Evolutionary conservation across 768 basidiomycete genomes (phyloP), one percentile per base, ranked within the genome.

Genomic region (Russula olivacea): DNA sequence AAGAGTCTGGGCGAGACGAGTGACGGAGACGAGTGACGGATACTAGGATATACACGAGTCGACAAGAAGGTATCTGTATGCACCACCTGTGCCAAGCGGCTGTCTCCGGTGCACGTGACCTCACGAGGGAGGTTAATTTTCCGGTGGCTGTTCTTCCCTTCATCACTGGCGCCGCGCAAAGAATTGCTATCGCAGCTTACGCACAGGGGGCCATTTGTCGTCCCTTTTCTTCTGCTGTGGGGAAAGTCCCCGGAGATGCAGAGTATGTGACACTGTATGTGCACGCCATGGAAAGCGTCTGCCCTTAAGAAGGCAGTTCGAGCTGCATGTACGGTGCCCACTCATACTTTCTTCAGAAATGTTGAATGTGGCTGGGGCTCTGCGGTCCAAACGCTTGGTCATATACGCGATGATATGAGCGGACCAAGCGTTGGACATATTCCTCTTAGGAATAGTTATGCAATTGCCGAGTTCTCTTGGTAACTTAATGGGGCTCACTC

Each of bases 401-500:
- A 70, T 73, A 73, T 45, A 74, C 76, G 86, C 87, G 77, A 89
- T 89, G 89, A 91, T 84, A 89, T 71, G 89, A 91, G 89, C 83
- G 72, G 73, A 71, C 73, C 70, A 76, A 73, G 71, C 72, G 23
- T 73, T 79, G 79, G 75, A 67, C 71, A 74, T 70, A 83, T 89
- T 91, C 80, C 88, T 91, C 89, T 87, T 91, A 86, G 85, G 79
- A 76, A 90, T 72, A 91, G 89, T 88, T 82, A 91, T 91, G 83
- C 89, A 89, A 85, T 90, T 84, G 85, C 81, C 66, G 79, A 77
- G 53, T 51, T 28, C 0, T 64, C 69, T 77, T 80, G 80, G 75
- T 83, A 88, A 89, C 89, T 80, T 83, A 91, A 91, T 89, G 89
- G 89, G 89, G 89, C 89, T 91, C 86, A 89, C 87, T 90, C 86